Evolutionary conservation across 495 filamentous ascomycete genomes (phyloP).

Genomic region (Clavariopsis aquatica): DNA sequence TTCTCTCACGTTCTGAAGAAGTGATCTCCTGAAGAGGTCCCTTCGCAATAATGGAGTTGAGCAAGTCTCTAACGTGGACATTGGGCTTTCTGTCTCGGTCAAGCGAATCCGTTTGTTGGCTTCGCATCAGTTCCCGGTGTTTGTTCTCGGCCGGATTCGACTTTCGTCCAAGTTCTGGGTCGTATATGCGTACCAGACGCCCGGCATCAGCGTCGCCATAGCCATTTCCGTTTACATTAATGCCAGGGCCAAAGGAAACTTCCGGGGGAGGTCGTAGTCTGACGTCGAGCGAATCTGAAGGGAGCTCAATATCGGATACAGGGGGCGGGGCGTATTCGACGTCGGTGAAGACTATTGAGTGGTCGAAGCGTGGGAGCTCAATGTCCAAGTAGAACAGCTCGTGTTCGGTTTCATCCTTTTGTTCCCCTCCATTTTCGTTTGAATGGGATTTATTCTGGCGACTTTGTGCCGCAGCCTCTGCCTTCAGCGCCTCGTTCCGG

Average conservation of each 20-base stretch:
- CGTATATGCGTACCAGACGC: conserved; percentile 79
- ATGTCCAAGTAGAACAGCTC: conserved; percentile 76
- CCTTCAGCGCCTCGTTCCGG: conserved; percentile 31
- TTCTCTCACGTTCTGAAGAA: conserved; percentile 87
- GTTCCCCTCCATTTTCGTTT: conserved; percentile 22
- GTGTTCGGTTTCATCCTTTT: conserved; percentile 54
- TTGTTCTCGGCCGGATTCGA: conserved; percentile 97
- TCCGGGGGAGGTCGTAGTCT: conserved; percentile 76
- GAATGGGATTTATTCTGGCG: conserved; percentile 19
- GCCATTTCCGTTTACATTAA: conserved; percentile 62
- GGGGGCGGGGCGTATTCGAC: conserved; percentile 86
- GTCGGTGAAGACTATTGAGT: conserved; percentile 92
- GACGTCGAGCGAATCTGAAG: conserved; percentile 62
- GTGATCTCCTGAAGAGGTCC: conserved; percentile 86
- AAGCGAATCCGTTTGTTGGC: conserved; percentile 86
- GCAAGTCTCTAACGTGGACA: conserved; percentile 90
- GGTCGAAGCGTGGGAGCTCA: conserved; percentile 93
- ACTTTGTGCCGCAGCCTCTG: conserved; percentile 21
- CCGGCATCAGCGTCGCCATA: conserved; percentile 55
- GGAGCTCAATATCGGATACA: conserved; percentile 64
- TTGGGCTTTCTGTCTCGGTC: conserved; percentile 95
- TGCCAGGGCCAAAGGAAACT: conserved; percentile 79
- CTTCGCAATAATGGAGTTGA: conserved; percentile 89
- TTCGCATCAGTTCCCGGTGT: conserved; percentile 86
- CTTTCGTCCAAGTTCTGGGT: conserved; percentile 82